phyloP scores from a whole-genome alignment of 345 rosid genomes.

The Eucalyptus brandiana region DNA sequence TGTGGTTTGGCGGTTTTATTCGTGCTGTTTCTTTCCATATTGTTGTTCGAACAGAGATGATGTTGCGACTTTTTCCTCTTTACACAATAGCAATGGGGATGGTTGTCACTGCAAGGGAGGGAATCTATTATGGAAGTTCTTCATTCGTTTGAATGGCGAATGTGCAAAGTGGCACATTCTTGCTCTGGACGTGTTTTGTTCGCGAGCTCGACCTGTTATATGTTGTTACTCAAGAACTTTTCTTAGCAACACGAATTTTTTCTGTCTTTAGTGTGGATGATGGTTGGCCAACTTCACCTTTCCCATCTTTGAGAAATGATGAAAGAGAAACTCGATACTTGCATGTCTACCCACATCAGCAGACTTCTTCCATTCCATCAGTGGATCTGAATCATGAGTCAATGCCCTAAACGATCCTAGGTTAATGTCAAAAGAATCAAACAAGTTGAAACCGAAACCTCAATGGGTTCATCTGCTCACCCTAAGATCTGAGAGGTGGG shows the following conservation, averaged over 20 bases:
- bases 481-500: not conserved
- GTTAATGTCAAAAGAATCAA: not conserved
- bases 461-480: not conserved
- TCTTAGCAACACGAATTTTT: no score
- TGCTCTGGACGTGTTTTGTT: not conserved
- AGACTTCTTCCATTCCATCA: not conserved
- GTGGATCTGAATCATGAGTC: not conserved
- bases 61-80: not conserved
- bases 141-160: not conserved
- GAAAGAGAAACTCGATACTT: no score
- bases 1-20: not conserved
- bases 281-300: not conserved
- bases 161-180: not conserved
- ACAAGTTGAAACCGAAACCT: not conserved
- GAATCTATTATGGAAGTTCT: not conserved
- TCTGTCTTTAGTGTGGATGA: not conserved
- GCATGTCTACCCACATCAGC: not conserved
- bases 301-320: no score
- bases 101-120: not conserved
- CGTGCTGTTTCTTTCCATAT: not conserved
- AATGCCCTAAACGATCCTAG: no score
- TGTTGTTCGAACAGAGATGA: not conserved
- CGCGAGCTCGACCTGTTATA: not conserved
- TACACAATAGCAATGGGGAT: not conserved
- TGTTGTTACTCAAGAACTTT: not conserved